These are phyloP conservation scores for Diaporthe nobilis DNA, from an alignment of 2,329 filamentous ascomycete species.

Conservation along the genomic window DNA sequence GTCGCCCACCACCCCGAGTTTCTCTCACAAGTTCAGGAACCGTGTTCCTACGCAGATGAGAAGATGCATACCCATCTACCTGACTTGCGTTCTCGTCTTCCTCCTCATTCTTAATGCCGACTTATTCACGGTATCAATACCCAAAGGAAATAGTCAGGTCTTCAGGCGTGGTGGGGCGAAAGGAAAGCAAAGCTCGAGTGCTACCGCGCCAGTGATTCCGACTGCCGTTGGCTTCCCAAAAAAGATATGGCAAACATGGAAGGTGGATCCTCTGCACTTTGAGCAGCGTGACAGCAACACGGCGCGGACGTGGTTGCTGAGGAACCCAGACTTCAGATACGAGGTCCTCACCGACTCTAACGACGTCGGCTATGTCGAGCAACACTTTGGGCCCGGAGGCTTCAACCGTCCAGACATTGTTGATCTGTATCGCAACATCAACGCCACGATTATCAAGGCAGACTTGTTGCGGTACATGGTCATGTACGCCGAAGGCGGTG, in stretches of 20 bases:
- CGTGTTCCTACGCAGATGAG: slow-evolving; percentile 54
- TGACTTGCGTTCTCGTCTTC: slow-evolving; percentile 59
- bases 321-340: slow-evolving; percentile 77
- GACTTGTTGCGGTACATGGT: slow-evolving; percentile 77
- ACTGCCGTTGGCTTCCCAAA: slow-evolving; percentile 62
- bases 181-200: slow-evolving; percentile 38
- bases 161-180: slow-evolving; percentile 44
- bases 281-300: slow-evolving; percentile 73
- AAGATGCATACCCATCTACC: slow-evolving; percentile 62
- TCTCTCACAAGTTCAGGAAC: slow-evolving; percentile 48
- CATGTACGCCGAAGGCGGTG: slow-evolving; percentile 76
- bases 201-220: slow-evolving; percentile 42
- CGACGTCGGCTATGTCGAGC: slow-evolving; percentile 76
- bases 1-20: slow-evolving; percentile 44
- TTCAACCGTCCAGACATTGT: slow-evolving; percentile 78
- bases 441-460: slow-evolving; percentile 76
- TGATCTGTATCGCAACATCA: slow-evolving; percentile 71
- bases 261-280: slow-evolving; percentile 76
- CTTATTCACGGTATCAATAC: slow-evolving; percentile 47
- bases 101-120: slow-evolving; percentile 63
- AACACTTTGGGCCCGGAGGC: slow-evolving; percentile 75
- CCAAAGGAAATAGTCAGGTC: slow-evolving; percentile 42
- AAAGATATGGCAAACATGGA: slow-evolving; percentile 86
- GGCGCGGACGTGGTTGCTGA: slow-evolving; percentile 75
- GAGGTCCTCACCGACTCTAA: slow-evolving; percentile 80